Evolutionary conservation across 1,139 yeast species (phyloP).

Genomic region (Scheffersomyces cryptocercus): DNA sequence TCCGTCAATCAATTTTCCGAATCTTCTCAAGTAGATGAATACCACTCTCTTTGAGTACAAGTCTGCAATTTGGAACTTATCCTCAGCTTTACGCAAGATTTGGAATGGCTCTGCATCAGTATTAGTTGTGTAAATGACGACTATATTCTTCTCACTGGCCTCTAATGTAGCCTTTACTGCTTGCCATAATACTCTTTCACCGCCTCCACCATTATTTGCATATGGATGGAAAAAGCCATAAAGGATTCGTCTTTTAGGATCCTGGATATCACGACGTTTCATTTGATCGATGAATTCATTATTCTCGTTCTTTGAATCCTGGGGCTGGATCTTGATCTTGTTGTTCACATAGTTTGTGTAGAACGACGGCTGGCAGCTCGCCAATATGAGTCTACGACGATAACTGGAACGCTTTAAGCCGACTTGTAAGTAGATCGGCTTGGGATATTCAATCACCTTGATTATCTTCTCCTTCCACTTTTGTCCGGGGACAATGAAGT

Average conservation of each 20-base stretch:
- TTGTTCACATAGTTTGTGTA: constrained; percentile 47
- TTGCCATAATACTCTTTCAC: constrained; percentile 95
- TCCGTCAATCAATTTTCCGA: constrained; percentile 64
- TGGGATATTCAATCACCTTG: constrained; percentile 33
- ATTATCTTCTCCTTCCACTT: constrained; percentile 43
- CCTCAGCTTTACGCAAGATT: constrained; percentile 58
- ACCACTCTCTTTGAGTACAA: constrained; percentile 60
- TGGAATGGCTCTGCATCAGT: constrained; percentile 49
- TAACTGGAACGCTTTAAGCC: constrained; percentile 44
- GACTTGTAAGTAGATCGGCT: constrained; percentile 37
- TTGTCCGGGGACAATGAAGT: constrained; percentile 46
- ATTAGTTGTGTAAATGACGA: constrained; percentile 77
- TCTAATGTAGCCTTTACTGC: constrained; percentile 75
- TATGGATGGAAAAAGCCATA: constrained; percentile 95
- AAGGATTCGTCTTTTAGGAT: constrained; percentile 43
- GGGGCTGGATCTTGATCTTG: constrained; percentile 36
- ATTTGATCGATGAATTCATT: constrained; percentile 27
- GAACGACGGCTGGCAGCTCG: constrained; percentile 48
- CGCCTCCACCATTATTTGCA: constrained; percentile 97
- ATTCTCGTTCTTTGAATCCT: constrained; percentile 27
- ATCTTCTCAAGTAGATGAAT: constrained; percentile 66
- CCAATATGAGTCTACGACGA: constrained; percentile 56
- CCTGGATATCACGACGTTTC: constrained; percentile 38
- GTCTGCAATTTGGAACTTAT: constrained; percentile 61
- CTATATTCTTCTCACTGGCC: constrained; percentile 54